These are phyloP conservation scores for Trichosporon sp. DNA, from an alignment of 1,284 basidiomycete species.

Conservation along the genomic window DNA sequence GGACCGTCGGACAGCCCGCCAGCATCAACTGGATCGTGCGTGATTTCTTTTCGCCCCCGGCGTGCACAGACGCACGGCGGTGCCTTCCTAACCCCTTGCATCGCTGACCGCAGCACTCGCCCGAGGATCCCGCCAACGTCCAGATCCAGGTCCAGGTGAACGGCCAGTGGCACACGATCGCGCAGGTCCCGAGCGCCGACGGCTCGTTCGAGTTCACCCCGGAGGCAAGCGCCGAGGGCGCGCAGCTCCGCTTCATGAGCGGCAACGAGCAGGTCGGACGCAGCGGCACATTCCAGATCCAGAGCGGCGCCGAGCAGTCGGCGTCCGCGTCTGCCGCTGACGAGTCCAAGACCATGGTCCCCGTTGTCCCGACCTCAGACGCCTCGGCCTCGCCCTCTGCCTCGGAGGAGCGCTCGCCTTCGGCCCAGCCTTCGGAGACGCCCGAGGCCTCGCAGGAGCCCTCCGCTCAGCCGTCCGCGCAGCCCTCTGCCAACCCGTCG, in stretches of 20 bases:
- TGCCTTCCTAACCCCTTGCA: too few species aligned
- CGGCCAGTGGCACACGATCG: slow-evolving; percentile 14
- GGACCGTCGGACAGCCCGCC: slow-evolving; percentile 15
- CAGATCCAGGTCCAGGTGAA: slow-evolving; percentile 16
- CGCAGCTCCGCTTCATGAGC: slow-evolving; percentile 18
- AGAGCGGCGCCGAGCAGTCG: not conserved
- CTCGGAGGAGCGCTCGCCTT: not conserved
- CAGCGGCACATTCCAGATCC: slow-evolving; percentile 12
- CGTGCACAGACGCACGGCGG: too few species aligned
- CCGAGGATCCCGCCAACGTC: slow-evolving; percentile 6
- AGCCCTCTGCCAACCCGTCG: not conserved
- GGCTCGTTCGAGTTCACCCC: not conserved
- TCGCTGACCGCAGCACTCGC: not conserved
- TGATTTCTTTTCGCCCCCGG: not conserved
- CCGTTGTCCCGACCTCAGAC: not conserved
- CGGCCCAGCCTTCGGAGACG: not conserved
- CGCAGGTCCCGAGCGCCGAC: not conserved
- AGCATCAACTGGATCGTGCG: slow-evolving; percentile 19
- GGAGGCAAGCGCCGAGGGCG: not conserved
- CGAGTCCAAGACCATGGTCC: not conserved
- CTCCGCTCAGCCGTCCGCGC: not conserved
- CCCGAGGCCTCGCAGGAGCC: not conserved
- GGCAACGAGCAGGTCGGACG: slow-evolving; percentile 16
- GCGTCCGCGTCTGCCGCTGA: not conserved
- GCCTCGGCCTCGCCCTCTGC: not conserved